A percentile compares a stretch with the other conserved stretches of the same genome.
These are phyloP conservation scores for Sporothrix variecibatus DNA, from an alignment of 2,329 filamentous ascomycete genomes.

Conservation along the genomic window DNA sequence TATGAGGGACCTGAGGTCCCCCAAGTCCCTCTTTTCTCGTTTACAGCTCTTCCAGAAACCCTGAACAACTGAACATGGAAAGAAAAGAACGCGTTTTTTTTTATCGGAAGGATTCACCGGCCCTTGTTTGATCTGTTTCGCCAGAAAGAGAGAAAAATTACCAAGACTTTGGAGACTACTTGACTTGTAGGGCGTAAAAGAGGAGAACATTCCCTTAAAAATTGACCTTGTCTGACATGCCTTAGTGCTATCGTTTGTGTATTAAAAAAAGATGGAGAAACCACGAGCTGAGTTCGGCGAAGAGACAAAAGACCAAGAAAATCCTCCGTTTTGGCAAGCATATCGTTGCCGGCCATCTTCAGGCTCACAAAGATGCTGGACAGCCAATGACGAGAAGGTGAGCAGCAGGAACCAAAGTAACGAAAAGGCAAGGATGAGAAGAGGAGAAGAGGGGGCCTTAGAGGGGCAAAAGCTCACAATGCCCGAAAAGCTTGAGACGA, in stretches of 20 bases:
- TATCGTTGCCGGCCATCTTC: not conserved
- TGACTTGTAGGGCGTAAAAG: not conserved
- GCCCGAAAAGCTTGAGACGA: not conserved
- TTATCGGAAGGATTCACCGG: not conserved
- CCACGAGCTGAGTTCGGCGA: not conserved
- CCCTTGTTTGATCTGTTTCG: not conserved
- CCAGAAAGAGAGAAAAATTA: not conserved
- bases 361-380: not conserved
- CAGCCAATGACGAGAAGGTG: not conserved
- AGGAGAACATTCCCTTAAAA: not conserved
- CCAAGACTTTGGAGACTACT: not conserved
- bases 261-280: not conserved
- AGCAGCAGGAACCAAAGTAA: not conserved
- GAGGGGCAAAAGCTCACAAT: not conserved
- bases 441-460: not conserved
- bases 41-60: not conserved
- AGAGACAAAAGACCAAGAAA: not conserved
- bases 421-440: not conserved
- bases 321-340: conserved; percentile 2
- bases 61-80: not conserved
- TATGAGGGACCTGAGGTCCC: not conserved
- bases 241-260: not conserved
- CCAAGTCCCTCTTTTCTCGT: not conserved
- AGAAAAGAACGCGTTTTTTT: not conserved
- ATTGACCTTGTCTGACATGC: conserved; percentile 2